phyloP scores from a whole-genome alignment of 441 rosid genomes.

The Lagerstroemia fauriei region DNA sequence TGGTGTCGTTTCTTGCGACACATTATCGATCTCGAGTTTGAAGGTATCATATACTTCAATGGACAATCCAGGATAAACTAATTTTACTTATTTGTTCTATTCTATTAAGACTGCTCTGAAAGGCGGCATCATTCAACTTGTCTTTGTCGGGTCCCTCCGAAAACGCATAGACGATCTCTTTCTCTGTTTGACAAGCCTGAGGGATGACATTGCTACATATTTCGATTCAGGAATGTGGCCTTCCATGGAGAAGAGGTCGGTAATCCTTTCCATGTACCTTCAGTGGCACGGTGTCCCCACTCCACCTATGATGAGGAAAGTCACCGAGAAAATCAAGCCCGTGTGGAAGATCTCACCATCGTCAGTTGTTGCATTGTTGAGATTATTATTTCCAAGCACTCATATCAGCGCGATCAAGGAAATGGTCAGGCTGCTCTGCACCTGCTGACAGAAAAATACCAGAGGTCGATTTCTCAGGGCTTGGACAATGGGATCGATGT shows the following conservation, averaged over 20 bases:
- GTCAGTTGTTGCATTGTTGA: constrained; percentile 58
- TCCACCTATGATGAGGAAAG: constrained; percentile 52
- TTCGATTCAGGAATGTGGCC: constrained; percentile 66
- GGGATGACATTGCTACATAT: constrained; percentile 48
- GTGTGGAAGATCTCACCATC: constrained; percentile 39
- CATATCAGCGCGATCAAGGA: constrained; percentile 55
- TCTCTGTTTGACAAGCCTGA: constrained; percentile 40
- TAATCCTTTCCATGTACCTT: constrained; percentile 78
- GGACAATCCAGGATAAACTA: neutral
- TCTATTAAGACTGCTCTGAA: constrained; percentile 45
- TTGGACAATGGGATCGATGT: neutral
- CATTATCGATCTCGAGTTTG: constrained; percentile 70
- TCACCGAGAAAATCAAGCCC: constrained; percentile 52
- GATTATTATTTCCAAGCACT: constrained; percentile 63
- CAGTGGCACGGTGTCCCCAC: constrained; percentile 76
- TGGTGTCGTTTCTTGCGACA: constrained; percentile 43
- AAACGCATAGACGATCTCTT: constrained; percentile 76
- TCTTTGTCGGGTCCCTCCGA: constrained; percentile 62
- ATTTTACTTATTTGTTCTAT: neutral
- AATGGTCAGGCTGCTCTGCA: constrained; percentile 46
- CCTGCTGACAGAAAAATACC: constrained; percentile 19
- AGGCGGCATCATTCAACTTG: constrained; percentile 71
- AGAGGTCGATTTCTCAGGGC: neutral
- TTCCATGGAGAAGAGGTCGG: constrained; percentile 36
- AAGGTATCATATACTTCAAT: constrained; percentile 50